Base-by-base conservation (phyloP, 2,329 filamentous ascomycete genomes). In the Lasiodiplodia sp. region DNA sequence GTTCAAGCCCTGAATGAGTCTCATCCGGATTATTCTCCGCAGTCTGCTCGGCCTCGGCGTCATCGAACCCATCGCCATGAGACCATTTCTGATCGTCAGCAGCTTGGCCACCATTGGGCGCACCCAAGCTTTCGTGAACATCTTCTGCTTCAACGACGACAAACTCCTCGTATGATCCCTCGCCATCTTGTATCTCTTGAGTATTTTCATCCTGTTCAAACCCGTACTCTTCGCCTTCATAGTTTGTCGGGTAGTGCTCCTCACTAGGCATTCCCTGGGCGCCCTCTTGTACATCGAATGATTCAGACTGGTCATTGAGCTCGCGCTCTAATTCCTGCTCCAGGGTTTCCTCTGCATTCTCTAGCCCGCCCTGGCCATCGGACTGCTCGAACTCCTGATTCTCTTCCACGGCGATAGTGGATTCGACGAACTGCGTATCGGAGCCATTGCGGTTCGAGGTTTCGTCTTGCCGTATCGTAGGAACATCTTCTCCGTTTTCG, bases 11-110 rank as follows among this genome's bases (percentile, higher is more conserved):
- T 21, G 56, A 64, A 44, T 69, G 38, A 12, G 71, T 65, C 14
- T 55, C 68, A 44, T 60, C 66, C 28, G 40, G 68, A 21, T 70
- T 28, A 18, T 70, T 68, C 4, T 68, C 49, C 57, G 56, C 68
- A 31, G 57, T 60, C 38, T 69, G 34, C 16, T 69, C 40, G 47
- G 53, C 56, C 23, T 68, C 37, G 37, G 49, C 28, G 53, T 68
- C 68, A 47, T 69, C 65, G 57, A 56, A 58, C 21, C 52, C 51
- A 31, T 60, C 58, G 40, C 31, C 58, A 21, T 58, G 51, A 21
- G 60, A 12, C 28, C 23, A 34, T 18, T 49, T 21, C 31, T 51
- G 57, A 12, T 65, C n/a, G 23, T 62, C 44, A 56, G 25, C 47
- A n/a, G 44, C 40, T 16, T 16, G 34, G n/a, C 25, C 11, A 11